Evolutionary conservation across 306 rosid species (phyloP).

Genomic region (Biancaea sappan): DNA sequence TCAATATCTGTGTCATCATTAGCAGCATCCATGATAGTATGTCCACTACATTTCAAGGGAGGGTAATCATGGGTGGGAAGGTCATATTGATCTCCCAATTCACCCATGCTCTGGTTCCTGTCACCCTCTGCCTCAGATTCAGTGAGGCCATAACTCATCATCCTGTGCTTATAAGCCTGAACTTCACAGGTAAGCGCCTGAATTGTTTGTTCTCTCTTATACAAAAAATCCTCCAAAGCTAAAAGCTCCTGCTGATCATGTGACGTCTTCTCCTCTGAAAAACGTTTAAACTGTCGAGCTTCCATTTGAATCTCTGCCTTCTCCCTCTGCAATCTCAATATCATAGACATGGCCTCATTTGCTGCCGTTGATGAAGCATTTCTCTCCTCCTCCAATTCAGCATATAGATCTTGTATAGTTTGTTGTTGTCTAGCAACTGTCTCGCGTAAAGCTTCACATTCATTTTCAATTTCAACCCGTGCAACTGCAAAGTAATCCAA

Average conservation of each 20-base stretch:
- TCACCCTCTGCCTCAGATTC: constrained; percentile 60
- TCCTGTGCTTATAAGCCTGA: constrained; percentile 87
- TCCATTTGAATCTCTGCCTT: constrained; percentile 96
- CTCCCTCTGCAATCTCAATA: constrained; percentile 95
- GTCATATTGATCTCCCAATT: constrained; percentile 52
- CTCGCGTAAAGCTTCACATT: constrained; percentile 69
- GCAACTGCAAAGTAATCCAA: constrained; percentile 47
- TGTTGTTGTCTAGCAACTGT: constrained; percentile 70
- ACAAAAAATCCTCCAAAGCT: constrained; percentile 79
- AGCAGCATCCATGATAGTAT: constrained; percentile 46
- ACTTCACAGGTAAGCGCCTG: constrained; percentile 80
- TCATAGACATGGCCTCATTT: constrained; percentile 96
- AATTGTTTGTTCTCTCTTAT: constrained; percentile 73
- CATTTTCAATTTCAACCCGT: constrained; percentile 67
- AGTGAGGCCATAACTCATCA: constrained; percentile 84
- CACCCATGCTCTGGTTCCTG: constrained; percentile 20
- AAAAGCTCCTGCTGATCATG: constrained; percentile 84
- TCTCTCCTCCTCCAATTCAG: constrained; percentile 93
- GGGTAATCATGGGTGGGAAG: constrained; percentile 77
- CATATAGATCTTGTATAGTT: constrained; percentile 61
- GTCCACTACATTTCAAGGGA: constrained; percentile 72
- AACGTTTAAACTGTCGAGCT: constrained; percentile 88
- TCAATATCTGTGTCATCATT: constrained; percentile 67
- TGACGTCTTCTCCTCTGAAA: constrained; percentile 74
- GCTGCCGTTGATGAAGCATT: constrained; percentile 94